Conservation (phyloP, 805 yeast species). For the Pichia nakasei region DNA sequence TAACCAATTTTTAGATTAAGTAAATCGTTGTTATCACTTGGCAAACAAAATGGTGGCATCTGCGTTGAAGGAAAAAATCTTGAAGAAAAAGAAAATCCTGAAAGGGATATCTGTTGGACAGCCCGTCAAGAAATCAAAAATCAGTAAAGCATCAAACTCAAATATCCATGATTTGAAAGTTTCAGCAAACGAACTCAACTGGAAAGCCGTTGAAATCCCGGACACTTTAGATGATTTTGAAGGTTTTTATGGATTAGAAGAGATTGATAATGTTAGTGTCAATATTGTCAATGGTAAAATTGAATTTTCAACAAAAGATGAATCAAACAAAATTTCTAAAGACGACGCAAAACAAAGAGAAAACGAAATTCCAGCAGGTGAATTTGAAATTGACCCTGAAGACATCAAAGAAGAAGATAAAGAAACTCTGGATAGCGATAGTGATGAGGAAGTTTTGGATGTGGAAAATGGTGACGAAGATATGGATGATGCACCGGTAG, state of each 20-base stretch:
- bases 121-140: conserved; percentile 1
- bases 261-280: conserved; percentile 86
- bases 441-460: conserved; percentile 4
- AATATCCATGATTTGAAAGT: conserved; percentile 22
- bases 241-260: conserved; percentile 90
- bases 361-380: conserved; percentile 18
- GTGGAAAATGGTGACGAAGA: conserved; percentile 4
- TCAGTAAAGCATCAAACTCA: conserved; percentile 12
- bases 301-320: conserved; percentile 41
- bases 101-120: conserved; percentile 6
- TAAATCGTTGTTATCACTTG: too few relatives aligned
- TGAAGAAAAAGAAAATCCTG: conserved; percentile 12
- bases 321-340: conserved; percentile 11
- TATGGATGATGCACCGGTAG: conserved; percentile 2
- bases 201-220: conserved; percentile 81
- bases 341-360: conserved; percentile 20
- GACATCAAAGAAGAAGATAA: conserved; percentile 16
- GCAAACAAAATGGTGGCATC: conserved; percentile 16
- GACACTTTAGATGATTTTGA: conserved; percentile 80
- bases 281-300: conserved; percentile 62
- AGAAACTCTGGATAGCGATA: conserved; percentile 12
- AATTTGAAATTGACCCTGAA: conserved; percentile 16
- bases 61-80: conserved; percentile 10
- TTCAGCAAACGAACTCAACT: conserved; percentile 41
- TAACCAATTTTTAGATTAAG: too few relatives aligned